A percentile compares a stretch with the other conserved stretches of the same genome.
phyloP scores from a whole-genome alignment of 73 alveolate species.

The Tetrahymena thermophila region DNA sequence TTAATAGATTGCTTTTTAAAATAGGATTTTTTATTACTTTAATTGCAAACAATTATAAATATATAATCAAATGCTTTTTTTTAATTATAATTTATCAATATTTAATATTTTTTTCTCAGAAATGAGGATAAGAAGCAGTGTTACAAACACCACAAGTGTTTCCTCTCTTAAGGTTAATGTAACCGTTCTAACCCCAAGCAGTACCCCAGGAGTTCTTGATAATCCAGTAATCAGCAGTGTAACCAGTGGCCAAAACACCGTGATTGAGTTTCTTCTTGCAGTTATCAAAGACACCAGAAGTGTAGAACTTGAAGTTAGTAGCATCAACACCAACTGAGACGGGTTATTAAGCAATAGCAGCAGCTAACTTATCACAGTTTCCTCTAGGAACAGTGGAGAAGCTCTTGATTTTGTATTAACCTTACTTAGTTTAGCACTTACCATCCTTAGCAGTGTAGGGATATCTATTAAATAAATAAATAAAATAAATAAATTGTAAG shows the following conservation, averaged over 20 bases:
- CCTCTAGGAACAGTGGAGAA: not conserved
- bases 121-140: constrained; percentile 1
- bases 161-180: constrained; percentile 28
- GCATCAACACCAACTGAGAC: constrained; percentile 61
- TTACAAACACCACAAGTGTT: constrained; percentile 38
- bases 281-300: constrained; percentile 3
- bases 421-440: constrained; percentile 24
- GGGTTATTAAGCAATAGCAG: constrained; percentile 23
- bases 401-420: constrained; percentile 7
- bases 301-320: constrained; percentile 38
- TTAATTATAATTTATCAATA: not conserved
- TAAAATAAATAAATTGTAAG: not conserved
- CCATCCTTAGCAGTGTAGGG: constrained; percentile 51
- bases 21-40: no score
- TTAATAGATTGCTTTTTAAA: not conserved
- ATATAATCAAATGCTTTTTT: not conserved
- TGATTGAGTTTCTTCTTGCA: constrained; percentile 41
- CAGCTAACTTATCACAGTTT: constrained; percentile 5
- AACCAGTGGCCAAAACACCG: constrained; percentile 59
- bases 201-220: constrained; percentile 59
- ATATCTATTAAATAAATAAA: constrained; percentile 24
- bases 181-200: constrained; percentile 54
- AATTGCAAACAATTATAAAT: not conserved
- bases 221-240: constrained; percentile 14
- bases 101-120: not conserved